phyloP scores from a whole-genome alignment of 2,329 filamentous ascomycete genomes.

The Orbilia ellipsospora region DNA sequence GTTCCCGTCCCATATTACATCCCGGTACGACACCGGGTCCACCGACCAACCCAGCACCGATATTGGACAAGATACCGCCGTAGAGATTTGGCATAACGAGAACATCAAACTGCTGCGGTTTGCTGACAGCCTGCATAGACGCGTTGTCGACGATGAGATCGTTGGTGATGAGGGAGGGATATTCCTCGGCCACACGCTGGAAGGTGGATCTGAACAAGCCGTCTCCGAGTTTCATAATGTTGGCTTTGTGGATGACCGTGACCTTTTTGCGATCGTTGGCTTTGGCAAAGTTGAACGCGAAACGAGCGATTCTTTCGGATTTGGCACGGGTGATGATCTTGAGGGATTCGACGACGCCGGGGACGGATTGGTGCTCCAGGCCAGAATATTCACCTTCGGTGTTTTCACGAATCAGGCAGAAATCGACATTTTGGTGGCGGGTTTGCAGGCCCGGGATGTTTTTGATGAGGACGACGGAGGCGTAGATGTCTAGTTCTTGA shows the following conservation, averaged over 20 bases:
- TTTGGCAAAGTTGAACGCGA: conserved; percentile 96
- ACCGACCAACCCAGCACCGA: conserved; percentile 94
- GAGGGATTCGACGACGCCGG: conserved; percentile 96
- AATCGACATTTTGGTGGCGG: conserved; percentile 94
- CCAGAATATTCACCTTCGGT: conserved; percentile 99
- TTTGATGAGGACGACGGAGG: conserved; percentile 97
- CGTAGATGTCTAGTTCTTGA: conserved; percentile 99
- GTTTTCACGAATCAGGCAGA: conserved; percentile 99
- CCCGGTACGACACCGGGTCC: conserved; percentile 96
- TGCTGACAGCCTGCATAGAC: conserved; percentile 97
- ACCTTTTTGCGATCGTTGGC: conserved; percentile 99
- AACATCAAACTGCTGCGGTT: conserved; percentile 98
- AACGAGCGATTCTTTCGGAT: conserved; percentile 98
- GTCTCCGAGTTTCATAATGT: conserved; percentile 99
- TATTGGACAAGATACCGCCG: conserved; percentile 98
- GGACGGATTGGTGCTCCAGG: conserved; percentile 96
- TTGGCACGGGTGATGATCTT: conserved; percentile 99
- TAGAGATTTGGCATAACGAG: conserved; percentile 99
- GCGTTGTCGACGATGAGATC: conserved; percentile 99
- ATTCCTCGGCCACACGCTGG: conserved; percentile 91
- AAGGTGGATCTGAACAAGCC: conserved; percentile 99
- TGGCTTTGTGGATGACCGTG: conserved; percentile 99
- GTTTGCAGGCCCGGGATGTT: conserved; percentile 99
- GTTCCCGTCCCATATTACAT: conserved; percentile 99
- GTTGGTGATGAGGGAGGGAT: conserved; percentile 93